Evolutionary conservation across 257 asterid genomes (phyloP), one percentile per base, ranked within the genome.

Genomic region (Misopates orontium): DNA sequence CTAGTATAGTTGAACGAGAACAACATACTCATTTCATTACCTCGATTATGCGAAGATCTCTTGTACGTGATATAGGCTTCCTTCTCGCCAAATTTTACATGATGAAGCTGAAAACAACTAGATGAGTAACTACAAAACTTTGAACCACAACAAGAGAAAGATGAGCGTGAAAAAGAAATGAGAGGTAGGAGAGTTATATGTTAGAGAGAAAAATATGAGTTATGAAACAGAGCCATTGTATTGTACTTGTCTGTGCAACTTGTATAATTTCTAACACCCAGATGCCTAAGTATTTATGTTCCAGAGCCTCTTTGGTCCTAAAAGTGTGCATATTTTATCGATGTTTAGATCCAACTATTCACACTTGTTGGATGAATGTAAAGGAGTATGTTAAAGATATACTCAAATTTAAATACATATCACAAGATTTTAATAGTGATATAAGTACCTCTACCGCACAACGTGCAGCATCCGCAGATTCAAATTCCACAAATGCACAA

Each of bases 401-500:
- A 28, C 3, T 28, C 36, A 28, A 28, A 28, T 28, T 28, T 2
- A 28, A 28, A 28, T 28, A 28, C 36, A 28, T 3, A 7, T 28
- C 7, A 7, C 36, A 28, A 28, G 36, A 28, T 2, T 28, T 24
- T n/a, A 16, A 13, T 23, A 24, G 52, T 1, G 13, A 53, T 56
- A 51, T 15, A 55, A 50, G 21, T 73, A 82, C 96, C 85, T 80
- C 77, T 1, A 85, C 85, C 19, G 95, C 96, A 69, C 73, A 83
- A 18, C 69, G 68, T 10, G 95, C 95, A 36, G 87, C 57, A 19
- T 78, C 80, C 10, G 78, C 78, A 59, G 83, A 72, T 72, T 82
- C 92, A 16, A 87, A 89, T 20, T 88, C 87, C 41, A 85, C 96
- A 56, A 91, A 91, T 14, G 86, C 96, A 60, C 72, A 89, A 62